A percentile compares a stretch with the other conserved stretches of the same genome.
Evolutionary conservation across 768 basidiomycete genomes (phyloP).

Genomic region (Hypsizygus marmoreus): DNA sequence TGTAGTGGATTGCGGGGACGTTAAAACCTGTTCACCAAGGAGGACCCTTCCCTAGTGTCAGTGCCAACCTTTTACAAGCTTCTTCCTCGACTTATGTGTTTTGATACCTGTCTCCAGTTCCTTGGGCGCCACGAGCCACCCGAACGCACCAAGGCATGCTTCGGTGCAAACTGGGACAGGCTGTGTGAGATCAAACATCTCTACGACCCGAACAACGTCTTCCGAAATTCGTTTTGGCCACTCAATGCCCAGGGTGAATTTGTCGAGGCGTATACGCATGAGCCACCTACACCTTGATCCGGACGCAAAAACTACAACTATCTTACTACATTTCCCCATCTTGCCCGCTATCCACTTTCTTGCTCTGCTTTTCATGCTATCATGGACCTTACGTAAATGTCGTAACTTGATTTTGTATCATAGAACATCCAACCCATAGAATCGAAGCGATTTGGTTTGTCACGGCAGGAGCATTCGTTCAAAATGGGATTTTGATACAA

Average conservation of each 20-base stretch:
- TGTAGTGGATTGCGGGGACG: slow-evolving; percentile 78
- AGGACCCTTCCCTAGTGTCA: slow-evolving; percentile 81
- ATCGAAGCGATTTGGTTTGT: too few relatives aligned
- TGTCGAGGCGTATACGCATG: slow-evolving; percentile 61
- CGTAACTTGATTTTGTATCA: too few relatives aligned
- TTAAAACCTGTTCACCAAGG: slow-evolving; percentile 73
- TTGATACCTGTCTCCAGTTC: slow-evolving; percentile 49
- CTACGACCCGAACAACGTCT: slow-evolving; percentile 78
- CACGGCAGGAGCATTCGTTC: too few relatives aligned
- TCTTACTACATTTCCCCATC: too few relatives aligned
- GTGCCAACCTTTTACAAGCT: slow-evolving; percentile 1
- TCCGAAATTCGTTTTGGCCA: slow-evolving; percentile 83
- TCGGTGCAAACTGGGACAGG: slow-evolving; percentile 74
- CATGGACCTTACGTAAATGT: too few relatives aligned
- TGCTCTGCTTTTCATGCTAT: too few relatives aligned
- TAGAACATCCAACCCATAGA: too few relatives aligned
- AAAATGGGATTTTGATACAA: too few relatives aligned
- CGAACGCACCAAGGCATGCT: slow-evolving; percentile 63
- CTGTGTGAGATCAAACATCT: slow-evolving; percentile 69
- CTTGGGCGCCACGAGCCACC: slow-evolving; percentile 71
- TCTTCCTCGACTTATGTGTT: slow-evolving; percentile 12
- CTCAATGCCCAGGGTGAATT: slow-evolving; percentile 55
- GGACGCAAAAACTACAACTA: too few relatives aligned
- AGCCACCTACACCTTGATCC: slow-evolving; percentile 53
- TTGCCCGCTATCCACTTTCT: too few relatives aligned